Evolutionary conservation across 257 asterid genomes (phyloP), one percentile per base, ranked within the genome.

Genomic region (Solanum medicagineum): DNA sequence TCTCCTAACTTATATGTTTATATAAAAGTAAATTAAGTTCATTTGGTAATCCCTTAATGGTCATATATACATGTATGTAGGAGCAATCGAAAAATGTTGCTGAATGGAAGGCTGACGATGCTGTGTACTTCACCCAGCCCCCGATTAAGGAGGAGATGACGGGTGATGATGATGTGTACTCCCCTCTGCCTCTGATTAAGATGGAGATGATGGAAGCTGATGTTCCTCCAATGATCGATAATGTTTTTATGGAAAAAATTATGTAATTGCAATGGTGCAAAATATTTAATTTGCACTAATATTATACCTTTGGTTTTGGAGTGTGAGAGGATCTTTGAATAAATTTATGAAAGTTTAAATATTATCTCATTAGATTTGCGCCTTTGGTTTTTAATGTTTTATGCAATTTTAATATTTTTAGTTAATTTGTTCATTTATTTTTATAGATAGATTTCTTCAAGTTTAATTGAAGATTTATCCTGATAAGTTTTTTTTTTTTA

Each of bases 221-320:
- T 36, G 42, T 36, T 36, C 6, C 42, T 12, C 1, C n/a, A 1
- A 20, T n/a, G 8, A 20, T 24, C 10, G 66, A 59, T 20, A 22
- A 59, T 5, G 3, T 4, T 59, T 59, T 59, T 20, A 59, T 59
- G 26, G 29, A 59, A 59, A 14, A n/a, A n/a, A 5, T n/a, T n/a
- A 0, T 1, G 3, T 20, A 59, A 0, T 59, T 13, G 14, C 4
- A 20, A 0, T 59, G n/a, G 4, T 9, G 0, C 29, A 59, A 59
- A 7, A 9, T 59, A 59, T 59, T 59, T 59, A n/a, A 3, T n/a
- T 59, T n/a, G 29, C 11, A 7, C 10, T n/a, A 59, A 12, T 10
- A 59, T 26, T 20, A 20, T n/a, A 10, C 1, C 8, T 62, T 22
- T 62, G 9, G 4, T 5, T 62, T 62, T 24, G 5, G 17, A 24